Percentiles rank a stretch among this genome's conserved stretches.
Conservation (phyloP, 148 eudicot genomes). For the Amaranthus cruentus region DNA sequence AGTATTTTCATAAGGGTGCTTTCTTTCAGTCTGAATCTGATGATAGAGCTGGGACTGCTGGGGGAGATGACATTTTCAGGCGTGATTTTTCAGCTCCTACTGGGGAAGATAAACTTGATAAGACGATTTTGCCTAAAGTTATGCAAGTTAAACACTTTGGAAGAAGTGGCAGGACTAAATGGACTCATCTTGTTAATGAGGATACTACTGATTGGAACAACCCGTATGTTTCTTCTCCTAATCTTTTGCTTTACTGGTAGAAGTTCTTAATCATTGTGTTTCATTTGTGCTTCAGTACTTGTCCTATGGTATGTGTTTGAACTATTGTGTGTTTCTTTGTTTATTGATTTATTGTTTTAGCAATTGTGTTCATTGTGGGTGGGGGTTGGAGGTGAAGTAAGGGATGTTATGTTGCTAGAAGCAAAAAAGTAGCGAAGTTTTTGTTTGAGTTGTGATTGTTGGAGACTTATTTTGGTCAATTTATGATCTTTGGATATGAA, state of each 20-base stretch:
- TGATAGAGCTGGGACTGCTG: conserved; percentile 62
- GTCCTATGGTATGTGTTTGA: not conserved
- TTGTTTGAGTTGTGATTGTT: not conserved
- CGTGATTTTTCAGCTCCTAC: conserved; percentile 90
- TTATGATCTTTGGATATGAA: not conserved
- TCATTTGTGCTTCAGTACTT: not conserved
- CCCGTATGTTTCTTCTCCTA: conserved; percentile 47
- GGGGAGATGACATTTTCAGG: conserved; percentile 39
- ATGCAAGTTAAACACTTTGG: conserved; percentile 98
- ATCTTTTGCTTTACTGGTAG: not conserved
- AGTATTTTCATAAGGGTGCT: conserved; percentile 92
- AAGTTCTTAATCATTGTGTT: not conserved
- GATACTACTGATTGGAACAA: conserved; percentile 88
- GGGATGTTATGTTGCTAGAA: too few relatives aligned
- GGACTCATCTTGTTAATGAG: conserved; percentile 94
- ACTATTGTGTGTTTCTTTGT: not conserved
- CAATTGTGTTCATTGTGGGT: not conserved
- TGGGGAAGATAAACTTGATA: conserved; percentile 88
- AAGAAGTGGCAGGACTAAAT: conserved; percentile 89
- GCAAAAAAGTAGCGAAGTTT: not conserved
- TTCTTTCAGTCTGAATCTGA: conserved; percentile 76
- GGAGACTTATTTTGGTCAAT: not conserved
- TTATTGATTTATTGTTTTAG: not conserved
- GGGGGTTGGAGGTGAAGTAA: not conserved
- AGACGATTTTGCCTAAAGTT: conserved; percentile 80